phyloP scores from a whole-genome alignment of 768 basidiomycete species.

The Boletus barrowsii region DNA sequence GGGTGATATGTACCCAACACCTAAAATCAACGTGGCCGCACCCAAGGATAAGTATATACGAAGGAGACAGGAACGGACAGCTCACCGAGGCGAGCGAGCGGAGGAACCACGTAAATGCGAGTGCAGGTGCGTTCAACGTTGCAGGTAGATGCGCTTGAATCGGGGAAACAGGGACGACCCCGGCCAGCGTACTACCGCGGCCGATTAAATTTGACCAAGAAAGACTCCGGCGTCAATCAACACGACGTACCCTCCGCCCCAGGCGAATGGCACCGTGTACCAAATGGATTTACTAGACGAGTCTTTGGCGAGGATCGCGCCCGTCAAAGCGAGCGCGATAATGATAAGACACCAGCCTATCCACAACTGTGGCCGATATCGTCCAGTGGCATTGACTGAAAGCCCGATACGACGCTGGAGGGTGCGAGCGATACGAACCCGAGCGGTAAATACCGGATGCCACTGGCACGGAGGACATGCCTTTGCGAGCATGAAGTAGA shows the following conservation, averaged over 20 bases:
- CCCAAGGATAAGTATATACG: background rate
- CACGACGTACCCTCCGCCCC: background rate
- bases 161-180: slow-evolving; percentile 35
- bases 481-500: slow-evolving; percentile 43
- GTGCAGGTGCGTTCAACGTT: background rate
- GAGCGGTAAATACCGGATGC: slow-evolving; percentile 27
- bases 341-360: slow-evolving; percentile 33
- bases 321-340: slow-evolving; percentile 36
- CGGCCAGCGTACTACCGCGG: background rate
- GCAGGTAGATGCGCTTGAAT: background rate
- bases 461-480: slow-evolving; percentile 29
- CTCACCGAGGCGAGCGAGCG: slow-evolving; percentile 30
- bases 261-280: background rate
- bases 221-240: background rate
- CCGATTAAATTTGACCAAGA: no score
- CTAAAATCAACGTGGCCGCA: slow-evolving; percentile 18
- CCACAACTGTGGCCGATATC: slow-evolving; percentile 34
- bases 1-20: slow-evolving; percentile 49
- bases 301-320: slow-evolving; percentile 26
- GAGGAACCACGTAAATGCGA: background rate
- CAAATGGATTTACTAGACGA: slow-evolving; percentile 22
- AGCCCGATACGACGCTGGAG: slow-evolving; percentile 19
- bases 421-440: slow-evolving; percentile 24
- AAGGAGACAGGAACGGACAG: background rate
- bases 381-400: slow-evolving; percentile 23